Conservation (phyloP, 192 early-diverging fungal species). For the Rhizophagus sp. region DNA sequence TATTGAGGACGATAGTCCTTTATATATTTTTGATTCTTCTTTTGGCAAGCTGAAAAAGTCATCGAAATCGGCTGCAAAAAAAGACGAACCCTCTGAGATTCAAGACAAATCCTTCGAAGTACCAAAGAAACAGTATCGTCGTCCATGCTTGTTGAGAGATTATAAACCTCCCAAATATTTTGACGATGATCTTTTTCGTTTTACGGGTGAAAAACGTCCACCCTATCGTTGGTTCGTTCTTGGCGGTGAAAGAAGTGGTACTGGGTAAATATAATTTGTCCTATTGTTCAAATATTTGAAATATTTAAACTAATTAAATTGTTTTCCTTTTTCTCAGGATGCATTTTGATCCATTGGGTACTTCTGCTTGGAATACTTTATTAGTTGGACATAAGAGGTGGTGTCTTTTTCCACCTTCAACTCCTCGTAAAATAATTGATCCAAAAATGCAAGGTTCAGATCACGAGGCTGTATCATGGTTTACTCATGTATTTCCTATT, state of each 20-base stretch:
- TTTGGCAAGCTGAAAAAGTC: slow-evolving; percentile 52
- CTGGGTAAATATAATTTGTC: slow-evolving; percentile 36
- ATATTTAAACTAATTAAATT: neutral
- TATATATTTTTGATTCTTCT: slow-evolving; percentile 80
- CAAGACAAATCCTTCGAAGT: neutral
- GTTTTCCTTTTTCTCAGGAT: slow-evolving; percentile 35
- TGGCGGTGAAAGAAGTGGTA: slow-evolving; percentile 71
- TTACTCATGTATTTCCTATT: slow-evolving; percentile 56
- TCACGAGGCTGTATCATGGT: slow-evolving; percentile 77
- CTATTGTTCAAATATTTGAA: neutral
- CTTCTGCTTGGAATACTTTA: slow-evolving; percentile 80
- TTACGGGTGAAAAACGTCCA: slow-evolving; percentile 60
- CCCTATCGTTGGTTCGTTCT: slow-evolving; percentile 80
- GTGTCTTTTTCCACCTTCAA: slow-evolving; percentile 75
- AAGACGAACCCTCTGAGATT: neutral
- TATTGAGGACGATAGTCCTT: slow-evolving; percentile 66
- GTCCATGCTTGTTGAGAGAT: slow-evolving; percentile 56
- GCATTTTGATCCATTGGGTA: slow-evolving; percentile 75
- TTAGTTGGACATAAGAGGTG: slow-evolving; percentile 74
- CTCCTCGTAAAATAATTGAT: slow-evolving; percentile 57
- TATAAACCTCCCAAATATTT: slow-evolving; percentile 73
- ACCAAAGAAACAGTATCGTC: slow-evolving; percentile 31
- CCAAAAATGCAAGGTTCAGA: slow-evolving; percentile 61
- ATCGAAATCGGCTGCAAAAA: neutral
- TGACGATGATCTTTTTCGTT: slow-evolving; percentile 68